phyloP scores from a whole-genome alignment of 2,329 filamentous ascomycete genomes.

The Hymenoscyphus occultus region DNA sequence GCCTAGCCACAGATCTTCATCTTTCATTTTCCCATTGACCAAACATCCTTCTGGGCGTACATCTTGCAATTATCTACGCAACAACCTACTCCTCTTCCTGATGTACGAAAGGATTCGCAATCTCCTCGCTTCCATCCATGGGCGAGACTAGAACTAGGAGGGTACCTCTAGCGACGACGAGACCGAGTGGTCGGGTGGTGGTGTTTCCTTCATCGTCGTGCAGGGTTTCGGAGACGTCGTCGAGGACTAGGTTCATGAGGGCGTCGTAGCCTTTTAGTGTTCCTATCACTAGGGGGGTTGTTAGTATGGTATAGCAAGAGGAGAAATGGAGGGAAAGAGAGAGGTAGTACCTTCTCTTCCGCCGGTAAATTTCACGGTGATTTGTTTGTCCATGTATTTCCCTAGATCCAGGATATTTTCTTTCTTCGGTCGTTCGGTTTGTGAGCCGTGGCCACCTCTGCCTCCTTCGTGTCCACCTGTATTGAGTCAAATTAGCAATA shows the following conservation, averaged over 20 bases:
- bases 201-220: slow-evolving; percentile 95
- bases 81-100: slow-evolving; percentile 53
- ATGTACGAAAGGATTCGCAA: slow-evolving; percentile 87
- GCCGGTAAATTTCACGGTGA: slow-evolving; percentile 95
- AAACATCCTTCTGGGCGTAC: not conserved
- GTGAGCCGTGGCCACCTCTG: slow-evolving; percentile 47
- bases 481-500: not conserved
- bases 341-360: slow-evolving; percentile 71
- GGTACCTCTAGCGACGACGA: slow-evolving; percentile 87
- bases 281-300: slow-evolving; percentile 66
- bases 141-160: slow-evolving; percentile 90
- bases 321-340: not conserved
- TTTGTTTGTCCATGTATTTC: slow-evolving; percentile 97
- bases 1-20: not conserved
- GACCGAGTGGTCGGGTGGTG: slow-evolving; percentile 61
- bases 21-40: not conserved
- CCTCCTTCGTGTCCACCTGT: slow-evolving; percentile 40
- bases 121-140: slow-evolving; percentile 91
- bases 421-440: slow-evolving; percentile 84
- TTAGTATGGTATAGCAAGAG: slow-evolving; percentile 9
- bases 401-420: slow-evolving; percentile 94
- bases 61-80: not conserved
- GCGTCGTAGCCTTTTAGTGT: slow-evolving; percentile 94
- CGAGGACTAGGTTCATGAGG: slow-evolving; percentile 95
- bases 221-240: slow-evolving; percentile 88